These are phyloP conservation scores for Kodamaea hsintzibuensis DNA, from an alignment of 805 yeast species.

Conservation along the genomic window DNA sequence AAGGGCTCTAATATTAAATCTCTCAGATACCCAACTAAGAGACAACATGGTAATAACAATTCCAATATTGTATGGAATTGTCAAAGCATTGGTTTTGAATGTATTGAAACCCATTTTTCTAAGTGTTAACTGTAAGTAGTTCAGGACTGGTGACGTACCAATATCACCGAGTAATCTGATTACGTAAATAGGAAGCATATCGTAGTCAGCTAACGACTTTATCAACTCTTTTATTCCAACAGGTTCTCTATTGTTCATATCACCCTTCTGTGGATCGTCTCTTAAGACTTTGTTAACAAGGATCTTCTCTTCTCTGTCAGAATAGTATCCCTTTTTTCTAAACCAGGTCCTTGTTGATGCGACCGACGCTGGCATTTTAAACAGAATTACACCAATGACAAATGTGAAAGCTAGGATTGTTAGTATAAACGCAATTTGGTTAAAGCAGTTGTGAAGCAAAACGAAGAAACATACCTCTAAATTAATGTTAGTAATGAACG, in stretches of 20 bases:
- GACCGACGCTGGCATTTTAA: slow-evolving; percentile 55
- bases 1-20: slow-evolving; percentile 21
- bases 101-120: slow-evolving; percentile 50
- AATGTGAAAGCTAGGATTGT: slow-evolving; percentile 15
- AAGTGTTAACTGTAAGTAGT: slow-evolving; percentile 15
- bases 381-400: slow-evolving; percentile 22
- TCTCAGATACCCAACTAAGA: slow-evolving; percentile 24
- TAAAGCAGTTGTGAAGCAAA: not conserved
- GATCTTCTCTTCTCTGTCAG: slow-evolving; percentile 29
- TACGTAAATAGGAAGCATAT: slow-evolving; percentile 28
- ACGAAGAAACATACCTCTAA: not conserved
- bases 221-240: slow-evolving; percentile 20
- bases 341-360: slow-evolving; percentile 27
- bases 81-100: slow-evolving; percentile 50
- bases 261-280: slow-evolving; percentile 34
- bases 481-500: not conserved
- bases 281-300: slow-evolving; percentile 30
- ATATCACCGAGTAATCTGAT: slow-evolving; percentile 24
- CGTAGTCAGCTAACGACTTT: slow-evolving; percentile 24
- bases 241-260: slow-evolving; percentile 32
- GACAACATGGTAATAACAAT: slow-evolving; percentile 22
- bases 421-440: not conserved
- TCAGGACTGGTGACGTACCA: slow-evolving; percentile 17
- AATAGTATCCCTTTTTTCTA: slow-evolving; percentile 28
- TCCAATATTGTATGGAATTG: slow-evolving; percentile 50